A percentile compares a stretch with the other conserved stretches of the same genome.
Conservation (phyloP, 352 stramenopile genomes). For the Phytopythium montanum region DNA sequence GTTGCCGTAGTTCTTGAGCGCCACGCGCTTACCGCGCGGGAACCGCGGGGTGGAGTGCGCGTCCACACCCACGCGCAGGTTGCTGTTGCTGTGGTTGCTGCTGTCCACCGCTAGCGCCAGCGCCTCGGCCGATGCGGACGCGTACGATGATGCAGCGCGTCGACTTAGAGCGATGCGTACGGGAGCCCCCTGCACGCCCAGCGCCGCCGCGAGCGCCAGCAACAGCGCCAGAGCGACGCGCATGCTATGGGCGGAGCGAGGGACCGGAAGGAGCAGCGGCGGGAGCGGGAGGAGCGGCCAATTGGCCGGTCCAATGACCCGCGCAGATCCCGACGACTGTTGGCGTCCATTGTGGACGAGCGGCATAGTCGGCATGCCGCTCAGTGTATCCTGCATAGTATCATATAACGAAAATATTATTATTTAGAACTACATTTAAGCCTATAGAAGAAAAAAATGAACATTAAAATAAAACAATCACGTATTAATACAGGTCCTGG, state of each 20-base stretch:
- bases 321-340: neutral
- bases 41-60: conserved; percentile 15
- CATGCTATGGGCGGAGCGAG: neutral
- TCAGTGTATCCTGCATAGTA: no score
- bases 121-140: neutral
- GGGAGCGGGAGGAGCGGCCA: neutral
- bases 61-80: conserved; percentile 9
- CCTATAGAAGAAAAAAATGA: neutral
- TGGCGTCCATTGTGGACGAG: neutral
- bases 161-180: conserved; percentile 34
- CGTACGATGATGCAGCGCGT: conserved; percentile 2
- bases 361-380: neutral
- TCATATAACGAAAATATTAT: no score
- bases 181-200: conserved; percentile 10
- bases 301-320: neutral
- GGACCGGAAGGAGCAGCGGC: neutral
- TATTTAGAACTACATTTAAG: neutral
- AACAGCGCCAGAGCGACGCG: neutral
- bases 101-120: neutral
- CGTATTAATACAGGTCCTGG: neutral
- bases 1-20: conserved; percentile 80
- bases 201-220: neutral
- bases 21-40: conserved; percentile 36
- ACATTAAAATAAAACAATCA: neutral
- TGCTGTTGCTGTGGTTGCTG: neutral